Percentiles rank a stretch among this genome's conserved stretches.
Evolutionary conservation across 2,329 filamentous ascomycete species (phyloP).

Genomic region (Hypoxylon sp.): DNA sequence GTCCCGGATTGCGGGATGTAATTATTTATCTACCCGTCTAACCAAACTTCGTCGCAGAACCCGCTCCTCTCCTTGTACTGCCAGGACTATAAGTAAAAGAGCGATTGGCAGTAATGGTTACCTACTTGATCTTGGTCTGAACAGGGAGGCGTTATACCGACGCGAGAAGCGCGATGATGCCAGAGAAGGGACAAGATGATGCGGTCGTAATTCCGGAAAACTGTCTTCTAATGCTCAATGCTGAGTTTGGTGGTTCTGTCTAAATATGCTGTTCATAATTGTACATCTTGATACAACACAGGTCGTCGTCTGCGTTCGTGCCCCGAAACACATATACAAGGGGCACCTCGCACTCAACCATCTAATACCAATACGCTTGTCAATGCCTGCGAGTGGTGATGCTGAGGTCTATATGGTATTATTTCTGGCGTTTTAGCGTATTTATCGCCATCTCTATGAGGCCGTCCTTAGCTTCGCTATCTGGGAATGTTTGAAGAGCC

Average conservation of each 20-base stretch:
- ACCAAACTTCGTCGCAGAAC: slow-evolving; percentile 43
- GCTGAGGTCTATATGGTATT: slow-evolving; percentile 50
- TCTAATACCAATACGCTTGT: slow-evolving; percentile 41
- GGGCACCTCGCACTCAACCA: slow-evolving; percentile 17
- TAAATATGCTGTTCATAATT: slow-evolving; percentile 41
- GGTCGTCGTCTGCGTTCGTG: slow-evolving; percentile 7
- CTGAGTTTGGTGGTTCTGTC: slow-evolving; percentile 46
- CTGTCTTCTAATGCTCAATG: slow-evolving; percentile 21
- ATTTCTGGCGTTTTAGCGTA: slow-evolving; percentile 91
- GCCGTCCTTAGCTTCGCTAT: slow-evolving; percentile 94
- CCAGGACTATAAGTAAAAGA: slow-evolving; percentile 38
- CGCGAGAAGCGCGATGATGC: background rate
- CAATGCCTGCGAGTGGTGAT: slow-evolving; percentile 32
- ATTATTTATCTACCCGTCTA: background rate
- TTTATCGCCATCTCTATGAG: slow-evolving; percentile 95
- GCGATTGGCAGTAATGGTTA: background rate
- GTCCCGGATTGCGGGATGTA: background rate
- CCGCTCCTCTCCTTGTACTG: slow-evolving; percentile 54
- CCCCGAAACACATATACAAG: slow-evolving; percentile 38
- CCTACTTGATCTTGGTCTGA: background rate
- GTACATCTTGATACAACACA: slow-evolving; percentile 44
- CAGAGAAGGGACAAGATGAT: background rate
- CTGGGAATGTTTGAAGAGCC: slow-evolving; percentile 87
- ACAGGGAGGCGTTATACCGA: background rate
- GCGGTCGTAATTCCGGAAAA: background rate